A percentile compares a stretch with the other conserved stretches of the same genome.
These are phyloP conservation scores for Arabidopsis hybrid DNA, from an alignment of 441 rosid genomes.

Conservation along the genomic window DNA sequence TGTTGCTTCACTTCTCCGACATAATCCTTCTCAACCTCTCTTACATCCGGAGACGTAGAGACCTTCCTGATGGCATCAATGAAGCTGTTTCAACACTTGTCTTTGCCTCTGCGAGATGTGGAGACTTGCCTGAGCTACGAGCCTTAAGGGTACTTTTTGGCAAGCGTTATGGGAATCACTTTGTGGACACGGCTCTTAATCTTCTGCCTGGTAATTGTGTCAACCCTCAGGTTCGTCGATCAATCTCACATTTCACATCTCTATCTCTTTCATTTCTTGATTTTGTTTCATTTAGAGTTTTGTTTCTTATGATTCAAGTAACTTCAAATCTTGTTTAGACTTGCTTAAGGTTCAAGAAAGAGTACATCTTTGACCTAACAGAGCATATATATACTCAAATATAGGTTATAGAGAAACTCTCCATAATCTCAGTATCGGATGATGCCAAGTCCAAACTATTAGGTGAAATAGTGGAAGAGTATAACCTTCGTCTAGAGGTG, in stretches of 20 bases:
- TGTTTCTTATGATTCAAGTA: not conserved
- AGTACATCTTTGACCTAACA: not conserved
- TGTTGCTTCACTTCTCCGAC: conserved; percentile 69
- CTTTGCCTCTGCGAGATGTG: conserved; percentile 85
- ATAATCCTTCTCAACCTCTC: conserved; percentile 55
- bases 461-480: conserved; percentile 59
- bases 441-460: conserved; percentile 57
- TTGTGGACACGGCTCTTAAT: conserved; percentile 59
- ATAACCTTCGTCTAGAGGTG: conserved; percentile 48
- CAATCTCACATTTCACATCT: no score
- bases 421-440: conserved; percentile 52
- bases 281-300: not conserved
- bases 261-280: no score
- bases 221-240: conserved; percentile 60
- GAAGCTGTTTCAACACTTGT: conserved; percentile 90
- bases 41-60: conserved; percentile 71
- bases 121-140: conserved; percentile 84
- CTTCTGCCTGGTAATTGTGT: conserved; percentile 69
- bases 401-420: conserved; percentile 66
- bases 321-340: not conserved
- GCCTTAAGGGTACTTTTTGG: conserved; percentile 66
- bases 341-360: conserved; percentile 4
- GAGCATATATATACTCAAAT: not conserved
- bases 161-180: conserved; percentile 68
- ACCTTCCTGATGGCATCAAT: conserved; percentile 48